These are phyloP conservation scores for Cercis canadensis DNA, from an alignment of 306 rosid genomes.

Conservation along the genomic window DNA sequence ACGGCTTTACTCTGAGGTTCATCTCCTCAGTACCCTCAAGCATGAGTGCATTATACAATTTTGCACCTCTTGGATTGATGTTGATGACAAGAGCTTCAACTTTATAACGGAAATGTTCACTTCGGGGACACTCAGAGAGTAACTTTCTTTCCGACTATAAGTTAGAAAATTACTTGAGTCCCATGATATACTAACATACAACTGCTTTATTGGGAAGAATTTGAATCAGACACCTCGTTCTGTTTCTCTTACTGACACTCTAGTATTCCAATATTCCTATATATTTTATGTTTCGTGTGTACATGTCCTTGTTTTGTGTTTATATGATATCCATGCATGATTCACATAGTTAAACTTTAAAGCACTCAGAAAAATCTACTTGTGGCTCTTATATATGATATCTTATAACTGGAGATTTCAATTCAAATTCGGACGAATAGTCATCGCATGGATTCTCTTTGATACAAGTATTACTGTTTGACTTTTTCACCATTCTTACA, in stretches of 20 bases:
- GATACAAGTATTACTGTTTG: conserved; percentile 6
- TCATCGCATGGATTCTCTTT: conserved; percentile 8
- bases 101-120: conserved; percentile 90
- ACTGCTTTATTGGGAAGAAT: neutral
- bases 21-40: conserved; percentile 85
- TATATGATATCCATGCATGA: neutral
- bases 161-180: conserved; percentile 28
- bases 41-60: conserved; percentile 75
- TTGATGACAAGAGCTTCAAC: conserved; percentile 73
- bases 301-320: conserved; percentile 2
- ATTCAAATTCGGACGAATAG: neutral
- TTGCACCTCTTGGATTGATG: conserved; percentile 85
- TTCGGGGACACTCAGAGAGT: conserved; percentile 90
- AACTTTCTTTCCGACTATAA: conserved; percentile 48
- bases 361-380: neutral
- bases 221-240: neutral
- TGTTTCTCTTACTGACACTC: conserved; percentile 3
- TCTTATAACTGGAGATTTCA: neutral
- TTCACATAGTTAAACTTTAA: conserved; percentile 19
- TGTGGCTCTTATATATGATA: neutral
- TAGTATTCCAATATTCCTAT: neutral
- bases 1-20: conserved; percentile 92
- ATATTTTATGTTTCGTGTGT: neutral
- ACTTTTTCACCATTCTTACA: neutral
- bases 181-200: neutral